Evolutionary conservation across 192 early-diverging fungal species (phyloP).

Genomic region (Chytriomyces sp.): DNA sequence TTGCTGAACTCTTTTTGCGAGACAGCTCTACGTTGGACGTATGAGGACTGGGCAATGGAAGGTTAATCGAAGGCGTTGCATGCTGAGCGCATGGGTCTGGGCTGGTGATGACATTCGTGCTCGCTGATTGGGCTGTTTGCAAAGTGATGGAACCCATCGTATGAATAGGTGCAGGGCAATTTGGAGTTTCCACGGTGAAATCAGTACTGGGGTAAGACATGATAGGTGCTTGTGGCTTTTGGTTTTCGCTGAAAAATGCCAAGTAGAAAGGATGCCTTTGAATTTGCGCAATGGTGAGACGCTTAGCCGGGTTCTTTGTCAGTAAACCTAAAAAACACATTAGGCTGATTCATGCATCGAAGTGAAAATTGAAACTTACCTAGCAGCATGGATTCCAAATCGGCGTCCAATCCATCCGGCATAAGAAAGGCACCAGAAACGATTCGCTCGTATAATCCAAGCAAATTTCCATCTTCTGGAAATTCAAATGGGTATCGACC

Average conservation of each 20-base stretch:
- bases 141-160: too few relatives aligned
- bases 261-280: slow-evolving; percentile 48
- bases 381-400: slow-evolving; percentile 41
- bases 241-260: slow-evolving; percentile 29
- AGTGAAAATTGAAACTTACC: slow-evolving; percentile 37
- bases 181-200: background rate
- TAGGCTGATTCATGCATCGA: too few relatives aligned
- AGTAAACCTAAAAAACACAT: slow-evolving; percentile 44
- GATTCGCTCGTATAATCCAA: slow-evolving; percentile 56
- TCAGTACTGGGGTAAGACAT: slow-evolving; percentile 39
- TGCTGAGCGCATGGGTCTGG: too few relatives aligned
- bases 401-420: slow-evolving; percentile 40
- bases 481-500: slow-evolving; percentile 63
- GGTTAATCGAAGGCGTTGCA: too few relatives aligned
- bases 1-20: too few relatives aligned
- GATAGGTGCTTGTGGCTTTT: slow-evolving; percentile 29
- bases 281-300: slow-evolving; percentile 43
- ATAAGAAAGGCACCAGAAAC: slow-evolving; percentile 44
- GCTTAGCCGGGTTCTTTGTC: slow-evolving; percentile 37
- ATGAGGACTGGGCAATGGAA: too few relatives aligned
- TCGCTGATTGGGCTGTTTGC: too few relatives aligned
- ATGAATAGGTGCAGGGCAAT: background rate
- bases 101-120: too few relatives aligned
- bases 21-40: too few relatives aligned
- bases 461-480: slow-evolving; percentile 54